phyloP scores from a whole-genome alignment of 345 rosid species.

The Eucalyptus cloeziana region DNA sequence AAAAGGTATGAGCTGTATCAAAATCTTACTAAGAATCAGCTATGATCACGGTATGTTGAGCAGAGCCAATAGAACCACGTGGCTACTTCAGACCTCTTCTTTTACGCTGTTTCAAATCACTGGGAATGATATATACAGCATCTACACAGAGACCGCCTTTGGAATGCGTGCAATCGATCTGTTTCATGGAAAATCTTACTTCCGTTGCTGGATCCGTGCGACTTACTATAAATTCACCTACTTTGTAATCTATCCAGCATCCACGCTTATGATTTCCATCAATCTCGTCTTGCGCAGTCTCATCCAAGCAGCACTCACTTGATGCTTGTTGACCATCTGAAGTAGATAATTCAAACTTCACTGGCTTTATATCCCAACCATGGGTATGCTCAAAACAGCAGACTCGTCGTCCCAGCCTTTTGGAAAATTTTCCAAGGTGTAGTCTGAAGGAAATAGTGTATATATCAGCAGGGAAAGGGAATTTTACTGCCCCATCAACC shows the following conservation, averaged over 20 bases:
- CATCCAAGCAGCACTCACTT: slow-evolving; percentile 47
- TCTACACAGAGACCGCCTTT: slow-evolving; percentile 93
- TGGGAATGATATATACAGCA: slow-evolving; percentile 77
- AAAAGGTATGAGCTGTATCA: slow-evolving; percentile 25
- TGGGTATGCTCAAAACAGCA: slow-evolving; percentile 62
- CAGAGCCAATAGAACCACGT: not conserved
- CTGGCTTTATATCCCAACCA: slow-evolving; percentile 88
- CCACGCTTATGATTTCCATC: slow-evolving; percentile 71
- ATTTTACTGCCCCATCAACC: slow-evolving; percentile 74
- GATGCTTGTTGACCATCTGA: slow-evolving; percentile 65
- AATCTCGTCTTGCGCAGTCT: slow-evolving; percentile 28
- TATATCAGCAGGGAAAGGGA: slow-evolving; percentile 73
- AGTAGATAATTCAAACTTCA: slow-evolving; percentile 46
- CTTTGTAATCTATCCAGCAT: slow-evolving; percentile 76
- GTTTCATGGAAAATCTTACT: slow-evolving; percentile 82
- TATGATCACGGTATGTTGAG: not conserved
- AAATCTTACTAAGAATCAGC: slow-evolving; percentile 5
- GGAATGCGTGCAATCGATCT: slow-evolving; percentile 93
- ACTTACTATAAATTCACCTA: slow-evolving; percentile 63
- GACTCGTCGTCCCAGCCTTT: slow-evolving; percentile 63
- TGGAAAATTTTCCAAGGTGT: slow-evolving; percentile 72
- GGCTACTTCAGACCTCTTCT: slow-evolving; percentile 33
- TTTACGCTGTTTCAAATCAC: slow-evolving; percentile 40
- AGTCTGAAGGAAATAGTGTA: slow-evolving; percentile 76
- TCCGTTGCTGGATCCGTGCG: slow-evolving; percentile 50